These are phyloP conservation scores for Cytospora leucostoma DNA, from an alignment of 2,329 filamentous ascomycete genomes.

Conservation along the genomic window DNA sequence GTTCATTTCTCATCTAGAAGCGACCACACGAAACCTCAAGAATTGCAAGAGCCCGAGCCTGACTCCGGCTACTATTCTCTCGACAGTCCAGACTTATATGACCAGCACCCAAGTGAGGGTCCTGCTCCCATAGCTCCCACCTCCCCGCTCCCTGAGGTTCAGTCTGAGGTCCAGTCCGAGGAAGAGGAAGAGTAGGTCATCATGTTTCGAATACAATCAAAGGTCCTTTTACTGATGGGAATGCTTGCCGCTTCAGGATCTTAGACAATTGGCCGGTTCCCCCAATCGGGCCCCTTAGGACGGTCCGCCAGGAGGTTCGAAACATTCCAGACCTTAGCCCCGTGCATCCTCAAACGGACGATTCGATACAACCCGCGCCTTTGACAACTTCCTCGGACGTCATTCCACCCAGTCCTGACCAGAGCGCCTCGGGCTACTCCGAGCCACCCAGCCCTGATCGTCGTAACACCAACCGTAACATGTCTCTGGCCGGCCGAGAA, in stretches of 20 bases:
- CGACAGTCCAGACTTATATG: conserved; percentile 64
- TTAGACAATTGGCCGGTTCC: conserved; percentile 28
- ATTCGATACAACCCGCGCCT: conserved; percentile 41
- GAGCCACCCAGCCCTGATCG: conserved; percentile 37
- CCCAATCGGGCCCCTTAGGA: conserved; percentile 27
- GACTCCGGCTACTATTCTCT: conserved; percentile 56
- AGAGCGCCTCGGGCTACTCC: conserved; percentile 28
- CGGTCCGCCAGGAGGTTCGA: conserved; percentile 36
- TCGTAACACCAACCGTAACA: conserved; percentile 43
- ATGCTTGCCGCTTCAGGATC: conserved; percentile 16
- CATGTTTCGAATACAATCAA: neutral
- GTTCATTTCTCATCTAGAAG: conserved; percentile 50
- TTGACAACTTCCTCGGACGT: conserved; percentile 47
- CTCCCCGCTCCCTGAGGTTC: conserved; percentile 19
- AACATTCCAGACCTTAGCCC: conserved; percentile 45
- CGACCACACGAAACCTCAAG: conserved; percentile 40
- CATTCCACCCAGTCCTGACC: conserved; percentile 38
- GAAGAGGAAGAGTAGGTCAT: conserved; percentile 19
- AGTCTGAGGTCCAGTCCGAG: conserved; percentile 20
- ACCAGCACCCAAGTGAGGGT: conserved; percentile 45
- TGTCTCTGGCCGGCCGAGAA: conserved; percentile 54
- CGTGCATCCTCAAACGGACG: conserved; percentile 46
- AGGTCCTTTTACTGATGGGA: conserved; percentile 32
- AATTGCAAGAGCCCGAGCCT: conserved; percentile 48
- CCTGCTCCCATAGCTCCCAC: conserved; percentile 23